Evolutionary conservation across 352 stramenopile genomes (phyloP), one percentile per base, ranked within the genome.

Genomic region (Bremia lactucae): DNA sequence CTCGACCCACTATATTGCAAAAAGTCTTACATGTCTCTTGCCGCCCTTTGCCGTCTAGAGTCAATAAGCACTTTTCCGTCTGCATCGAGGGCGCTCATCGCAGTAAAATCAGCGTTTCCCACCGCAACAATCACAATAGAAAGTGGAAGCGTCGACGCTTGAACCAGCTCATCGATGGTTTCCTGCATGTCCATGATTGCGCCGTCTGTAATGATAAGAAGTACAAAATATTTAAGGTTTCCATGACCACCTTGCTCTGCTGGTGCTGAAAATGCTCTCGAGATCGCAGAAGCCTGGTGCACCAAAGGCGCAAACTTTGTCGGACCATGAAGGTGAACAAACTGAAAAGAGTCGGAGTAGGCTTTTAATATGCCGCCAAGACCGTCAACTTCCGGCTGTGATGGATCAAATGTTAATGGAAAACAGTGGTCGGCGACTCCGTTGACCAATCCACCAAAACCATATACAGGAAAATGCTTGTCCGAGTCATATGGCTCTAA

Each of bases 111-210:
- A 1, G 74, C 72, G 18, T 87, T 80, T 13, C 80, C 80, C 20
- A 93, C 80, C 11, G 74, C 77, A 4, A 87, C 74, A 48, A 92
- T 86, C 28, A 92, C 69, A 36, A 92, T 87, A 18, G 71, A 86
- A 26, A 92, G 52, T 0, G 80, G 74, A 37, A 87, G 58, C 11
- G 61, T 63, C 9, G 68, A 84, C 13, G 77, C 77, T 15, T 59
- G 50, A n/a, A 81, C 67, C 16, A 93, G 59, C 26, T 71, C 77
- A 24, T 84, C 64, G 40, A 87, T 65, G 5, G 77, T 93, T 20
- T 58, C 54, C 37, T 80, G 61, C 65, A 89, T 81, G 49, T 90
- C 72, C 70, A 87, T 85, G 47, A 85, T 85, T 13, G 55, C 65
- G 14, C 75, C 79, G 38, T 87, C 63, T 15, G 73, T 86, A 36